These are phyloP conservation scores for Hypoxylon sp. DNA, from an alignment of 2,329 filamentous ascomycete species.

Conservation along the genomic window DNA sequence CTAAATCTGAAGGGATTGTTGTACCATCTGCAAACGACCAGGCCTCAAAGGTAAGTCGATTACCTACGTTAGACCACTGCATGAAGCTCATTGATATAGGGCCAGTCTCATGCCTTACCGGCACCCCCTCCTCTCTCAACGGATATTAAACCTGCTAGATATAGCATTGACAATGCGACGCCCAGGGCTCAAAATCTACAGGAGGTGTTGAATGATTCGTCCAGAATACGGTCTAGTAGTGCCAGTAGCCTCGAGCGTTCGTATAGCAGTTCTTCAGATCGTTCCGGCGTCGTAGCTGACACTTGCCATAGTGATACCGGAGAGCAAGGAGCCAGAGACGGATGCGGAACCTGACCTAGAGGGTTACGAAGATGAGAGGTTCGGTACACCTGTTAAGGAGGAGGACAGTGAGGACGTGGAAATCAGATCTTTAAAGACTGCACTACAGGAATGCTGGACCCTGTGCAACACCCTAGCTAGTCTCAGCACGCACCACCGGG, in stretches of 20 bases:
- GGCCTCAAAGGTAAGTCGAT: constrained; percentile 55
- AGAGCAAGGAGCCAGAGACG: constrained; percentile 63
- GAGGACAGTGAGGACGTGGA: constrained; percentile 67
- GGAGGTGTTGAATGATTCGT: constrained; percentile 73
- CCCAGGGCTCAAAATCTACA: constrained; percentile 87
- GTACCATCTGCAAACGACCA: constrained; percentile 56
- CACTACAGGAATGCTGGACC: constrained; percentile 91
- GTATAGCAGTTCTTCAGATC: constrained; percentile 46
- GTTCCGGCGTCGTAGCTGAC: constrained; percentile 48
- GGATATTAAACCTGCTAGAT: constrained; percentile 75
- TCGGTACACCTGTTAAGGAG: constrained; percentile 59
- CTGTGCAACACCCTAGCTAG: constrained; percentile 91
- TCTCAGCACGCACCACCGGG: constrained; percentile 85
- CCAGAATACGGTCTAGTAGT: constrained; percentile 73
- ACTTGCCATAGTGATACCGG: constrained; percentile 64
- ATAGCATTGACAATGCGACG: constrained; percentile 78
- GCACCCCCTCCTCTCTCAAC: constrained; percentile 82
- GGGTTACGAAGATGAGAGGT: constrained; percentile 67
- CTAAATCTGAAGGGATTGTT: constrained; percentile 56
- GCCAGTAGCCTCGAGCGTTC: constrained; percentile 84
- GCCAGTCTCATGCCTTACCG: constrained; percentile 61
- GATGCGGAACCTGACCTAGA: constrained; percentile 69
- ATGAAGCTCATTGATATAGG: constrained; percentile 45
- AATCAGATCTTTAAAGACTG: constrained; percentile 77
- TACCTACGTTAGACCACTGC: neutral